Evolutionary conservation across 257 asterid species (phyloP).

Genomic region (Solanum arcanum): DNA sequence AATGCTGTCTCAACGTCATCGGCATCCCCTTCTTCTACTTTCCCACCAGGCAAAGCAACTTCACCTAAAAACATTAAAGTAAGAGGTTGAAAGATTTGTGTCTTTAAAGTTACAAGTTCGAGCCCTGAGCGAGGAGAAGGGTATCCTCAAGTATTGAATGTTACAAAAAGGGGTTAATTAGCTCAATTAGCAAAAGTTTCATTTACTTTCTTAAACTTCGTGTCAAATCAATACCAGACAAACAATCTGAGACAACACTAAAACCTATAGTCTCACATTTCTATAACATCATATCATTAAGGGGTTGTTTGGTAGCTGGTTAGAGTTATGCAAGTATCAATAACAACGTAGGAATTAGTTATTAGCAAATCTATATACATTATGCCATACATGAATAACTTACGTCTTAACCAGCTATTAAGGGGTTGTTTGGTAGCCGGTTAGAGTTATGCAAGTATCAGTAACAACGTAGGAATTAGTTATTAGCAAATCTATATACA

Average conservation of each 20-base stretch:
- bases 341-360: too few species aligned
- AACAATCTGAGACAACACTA: too few species aligned
- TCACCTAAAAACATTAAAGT: slow-evolving; percentile 39
- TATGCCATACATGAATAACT: too few species aligned
- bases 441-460: too few species aligned
- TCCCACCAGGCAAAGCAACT: slow-evolving; percentile 87
- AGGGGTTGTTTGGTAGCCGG: background rate
- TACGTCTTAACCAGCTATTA: background rate
- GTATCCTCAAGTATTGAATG: background rate
- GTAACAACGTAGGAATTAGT: too few species aligned
- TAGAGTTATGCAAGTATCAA: background rate
- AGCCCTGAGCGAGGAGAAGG: background rate
- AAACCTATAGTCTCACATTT: background rate
- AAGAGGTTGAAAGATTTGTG: background rate
- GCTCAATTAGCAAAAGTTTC: background rate
- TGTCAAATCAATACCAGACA: too few species aligned
- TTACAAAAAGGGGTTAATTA: background rate
- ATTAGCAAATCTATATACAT: too few species aligned
- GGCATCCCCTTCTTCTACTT: slow-evolving; percentile 55
- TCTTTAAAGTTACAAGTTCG: background rate
- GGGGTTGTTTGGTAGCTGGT: background rate
- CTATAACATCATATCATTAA: background rate
- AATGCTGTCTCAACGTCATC: slow-evolving; percentile 52
- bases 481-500: background rate
- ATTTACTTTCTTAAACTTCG: background rate